A percentile compares a stretch with the other conserved stretches of the same genome.
These are phyloP conservation scores for Teunomyces tritomae DNA, from an alignment of 805 yeast genomes.

Conservation along the genomic window DNA sequence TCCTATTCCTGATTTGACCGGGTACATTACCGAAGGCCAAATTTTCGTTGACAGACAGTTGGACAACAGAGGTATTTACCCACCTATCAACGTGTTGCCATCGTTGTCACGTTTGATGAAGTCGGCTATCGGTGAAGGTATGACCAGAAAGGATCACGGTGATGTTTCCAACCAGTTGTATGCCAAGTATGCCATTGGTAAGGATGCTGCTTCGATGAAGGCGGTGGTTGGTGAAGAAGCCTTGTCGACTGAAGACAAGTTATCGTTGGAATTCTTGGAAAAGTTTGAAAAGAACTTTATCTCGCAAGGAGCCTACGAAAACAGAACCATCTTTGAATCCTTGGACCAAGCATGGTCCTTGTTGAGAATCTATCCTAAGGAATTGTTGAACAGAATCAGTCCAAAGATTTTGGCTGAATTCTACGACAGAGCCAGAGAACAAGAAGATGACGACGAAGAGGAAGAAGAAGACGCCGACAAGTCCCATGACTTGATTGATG, in stretches of 20 bases:
- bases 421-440: conserved; percentile 83
- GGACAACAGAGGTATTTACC: conserved; percentile 94
- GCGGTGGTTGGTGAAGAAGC: conserved; percentile 99
- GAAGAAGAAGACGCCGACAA: conserved; percentile 36
- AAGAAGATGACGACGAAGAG: conserved; percentile 48
- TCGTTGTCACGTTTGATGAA: conserved; percentile 98
- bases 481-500: conserved; percentile 43
- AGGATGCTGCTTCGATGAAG: conserved; percentile 99
- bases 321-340: conserved; percentile 91
- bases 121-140: conserved; percentile 99
- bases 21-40: conserved; percentile 99
- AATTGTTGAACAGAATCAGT: conserved; percentile 95
- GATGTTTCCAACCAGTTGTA: conserved; percentile 98
- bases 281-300: conserved; percentile 96
- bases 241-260: conserved; percentile 92
- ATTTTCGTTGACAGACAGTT: conserved; percentile 96
- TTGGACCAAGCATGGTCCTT: conserved; percentile 98
- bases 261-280: conserved; percentile 95
- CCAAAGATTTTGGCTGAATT: conserved; percentile 95
- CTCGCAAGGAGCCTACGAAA: conserved; percentile 94
- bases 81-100: conserved; percentile 98
- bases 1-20: conserved; percentile 99
- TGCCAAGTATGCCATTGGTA: conserved; percentile 99
- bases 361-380: conserved; percentile 98
- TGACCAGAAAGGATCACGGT: conserved; percentile 99